Base-by-base conservation (phyloP, 2,329 filamentous ascomycete species). In the Dactylella cylindrospora region DNA sequence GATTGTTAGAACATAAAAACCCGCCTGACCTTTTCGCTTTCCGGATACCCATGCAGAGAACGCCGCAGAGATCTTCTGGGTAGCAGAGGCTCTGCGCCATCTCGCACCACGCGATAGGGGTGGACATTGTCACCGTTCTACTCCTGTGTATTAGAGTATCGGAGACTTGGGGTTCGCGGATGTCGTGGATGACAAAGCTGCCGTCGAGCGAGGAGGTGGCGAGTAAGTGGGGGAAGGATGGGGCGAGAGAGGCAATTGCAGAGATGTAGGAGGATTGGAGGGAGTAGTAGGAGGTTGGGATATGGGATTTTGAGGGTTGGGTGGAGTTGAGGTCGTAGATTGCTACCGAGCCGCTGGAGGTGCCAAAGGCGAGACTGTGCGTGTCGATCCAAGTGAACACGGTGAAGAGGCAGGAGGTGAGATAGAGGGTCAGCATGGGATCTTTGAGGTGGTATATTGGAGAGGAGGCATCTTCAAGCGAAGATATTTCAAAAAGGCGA, bases 361-460 rank as follows among this genome's bases (percentile, higher is more conserved):
- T 76, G 26, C 73, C 75, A 10, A 72, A 76, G 3, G 75, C 74
- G n/a, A 80, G 53, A 4, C 73, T 71, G 6, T 71, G 73, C 13
- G 71, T 70, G 17, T 75, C 77, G 29, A 78, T 66, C 78, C 78
- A 80, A 13, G 74, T 69, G 5, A 79, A 50, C 41, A 72, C 74
- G 1, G 76, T 76, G 50, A 54, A 54, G 38, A 62, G 22, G 17
- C 49, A 43, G 25, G 53, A 49, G 17, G 39, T 19, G 17, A 62
- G 43, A 31, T 39, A 53, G 57, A 62, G 43, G 17, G 43, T 62
- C 19, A 72, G 76, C 12, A 79, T 70, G 3, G 76, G 76, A 50
- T 75, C 68, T 20, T 73, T 73, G 6, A 77, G 71, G 3, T 68
- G 68, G 5, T 72, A 67, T 28, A 54, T 75, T 72, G 64, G 78